Conservation (phyloP, 202 grass and related monocot genomes). For the Musa balbisiana region DNA sequence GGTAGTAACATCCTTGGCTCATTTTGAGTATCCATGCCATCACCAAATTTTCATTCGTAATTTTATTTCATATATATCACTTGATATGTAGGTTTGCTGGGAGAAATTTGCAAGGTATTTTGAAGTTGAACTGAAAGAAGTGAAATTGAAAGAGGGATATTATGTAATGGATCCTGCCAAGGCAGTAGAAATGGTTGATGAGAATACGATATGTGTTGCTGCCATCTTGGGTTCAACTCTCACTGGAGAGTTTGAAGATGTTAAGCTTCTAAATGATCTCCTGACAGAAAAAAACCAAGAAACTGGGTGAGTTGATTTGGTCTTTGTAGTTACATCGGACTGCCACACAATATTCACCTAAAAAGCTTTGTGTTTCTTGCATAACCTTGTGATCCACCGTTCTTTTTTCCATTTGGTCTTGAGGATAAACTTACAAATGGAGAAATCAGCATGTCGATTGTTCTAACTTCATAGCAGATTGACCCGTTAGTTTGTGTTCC, state of each 20-base stretch:
- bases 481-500: too few species aligned
- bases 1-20: slow-evolving; percentile 16
- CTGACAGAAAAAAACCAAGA: slow-evolving; percentile 50
- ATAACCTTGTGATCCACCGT: too few species aligned
- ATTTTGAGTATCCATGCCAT: background rate
- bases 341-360: background rate
- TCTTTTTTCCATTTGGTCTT: too few species aligned
- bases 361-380: too few species aligned
- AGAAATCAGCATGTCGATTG: too few species aligned
- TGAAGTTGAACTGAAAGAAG: slow-evolving; percentile 90
- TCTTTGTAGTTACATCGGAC: background rate
- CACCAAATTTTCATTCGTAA: background rate
- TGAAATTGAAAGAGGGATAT: slow-evolving; percentile 61
- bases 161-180: slow-evolving; percentile 78
- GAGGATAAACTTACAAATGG: too few species aligned
- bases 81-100: slow-evolving; percentile 55
- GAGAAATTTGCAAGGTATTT: slow-evolving; percentile 96
- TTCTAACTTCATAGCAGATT: too few species aligned
- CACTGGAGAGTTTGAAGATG: slow-evolving; percentile 44
- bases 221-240: slow-evolving; percentile 44
- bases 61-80: background rate
- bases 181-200: slow-evolving; percentile 53
- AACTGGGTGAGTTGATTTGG: slow-evolving; percentile 29
- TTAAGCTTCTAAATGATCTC: slow-evolving; percentile 51
- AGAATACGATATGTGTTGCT: slow-evolving; percentile 49